phyloP scores from a whole-genome alignment of 2,329 filamentous ascomycete species.

The Rugonectria rugulosa region DNA sequence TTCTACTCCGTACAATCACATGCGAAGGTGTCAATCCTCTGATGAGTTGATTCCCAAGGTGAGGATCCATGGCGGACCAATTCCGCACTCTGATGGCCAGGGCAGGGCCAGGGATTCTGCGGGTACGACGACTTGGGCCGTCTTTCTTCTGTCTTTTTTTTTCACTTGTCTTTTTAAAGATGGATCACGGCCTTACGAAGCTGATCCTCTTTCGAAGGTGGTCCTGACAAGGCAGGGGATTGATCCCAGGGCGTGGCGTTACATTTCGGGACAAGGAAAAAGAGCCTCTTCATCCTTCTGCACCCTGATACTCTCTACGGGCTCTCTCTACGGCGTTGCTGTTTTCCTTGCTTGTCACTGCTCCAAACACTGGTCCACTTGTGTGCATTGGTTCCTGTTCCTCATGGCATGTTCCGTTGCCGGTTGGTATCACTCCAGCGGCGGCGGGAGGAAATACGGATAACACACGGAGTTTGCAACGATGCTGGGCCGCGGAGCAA shows the following conservation, averaged over 20 bases:
- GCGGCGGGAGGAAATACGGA: too few relatives aligned
- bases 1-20: slow-evolving; percentile 27
- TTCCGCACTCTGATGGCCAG: slow-evolving; percentile 24
- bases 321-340: too few relatives aligned
- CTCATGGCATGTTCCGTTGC: background rate
- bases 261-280: background rate
- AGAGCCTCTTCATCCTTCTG: slow-evolving; percentile 2
- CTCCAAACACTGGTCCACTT: background rate
- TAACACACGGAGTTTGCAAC: too few relatives aligned
- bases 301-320: slow-evolving; percentile 7
- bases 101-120: slow-evolving; percentile 1
- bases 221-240: slow-evolving; percentile 6
- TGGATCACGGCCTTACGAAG: background rate
- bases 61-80: slow-evolving; percentile 13
- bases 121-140: too few relatives aligned
- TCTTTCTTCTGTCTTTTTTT: too few relatives aligned
- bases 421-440: too few relatives aligned
- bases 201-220: background rate
- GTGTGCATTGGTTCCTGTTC: too few relatives aligned
- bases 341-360: too few relatives aligned
- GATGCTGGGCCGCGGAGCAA: too few relatives aligned
- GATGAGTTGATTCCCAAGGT: slow-evolving; percentile 14
- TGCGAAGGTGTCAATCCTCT: slow-evolving; percentile 18
- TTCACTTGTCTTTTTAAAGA: too few relatives aligned
- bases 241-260: slow-evolving; percentile 11